phyloP scores from a whole-genome alignment of 2,329 filamentous ascomycete species.

The Ustulina deusta region DNA sequence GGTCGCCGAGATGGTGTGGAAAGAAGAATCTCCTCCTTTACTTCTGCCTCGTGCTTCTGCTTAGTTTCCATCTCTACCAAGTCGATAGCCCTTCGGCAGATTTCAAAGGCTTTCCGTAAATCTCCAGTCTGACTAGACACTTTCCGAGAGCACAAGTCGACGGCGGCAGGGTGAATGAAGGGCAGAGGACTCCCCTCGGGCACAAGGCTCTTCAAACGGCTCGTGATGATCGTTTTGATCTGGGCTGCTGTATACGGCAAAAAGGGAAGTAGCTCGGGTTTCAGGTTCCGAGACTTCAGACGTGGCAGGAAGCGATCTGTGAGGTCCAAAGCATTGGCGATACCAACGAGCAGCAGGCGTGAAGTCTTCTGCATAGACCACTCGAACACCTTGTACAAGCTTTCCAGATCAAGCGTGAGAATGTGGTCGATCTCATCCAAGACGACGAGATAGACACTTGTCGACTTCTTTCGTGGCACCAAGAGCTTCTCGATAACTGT shows the following conservation, averaged over 20 bases:
- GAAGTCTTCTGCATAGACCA: constrained; percentile 90
- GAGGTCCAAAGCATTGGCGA: constrained; percentile 94
- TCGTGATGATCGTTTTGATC: constrained; percentile 87
- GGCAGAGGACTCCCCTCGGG: constrained; percentile 73
- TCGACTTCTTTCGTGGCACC: constrained; percentile 67
- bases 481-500: constrained; percentile 78
- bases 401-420: constrained; percentile 86
- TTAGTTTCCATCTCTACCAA: constrained; percentile 87
- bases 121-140: constrained; percentile 95
- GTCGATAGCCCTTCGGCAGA: constrained; percentile 90
- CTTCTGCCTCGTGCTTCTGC: constrained; percentile 75
- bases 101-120: constrained; percentile 93
- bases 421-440: constrained; percentile 97
- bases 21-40: constrained; percentile 66
- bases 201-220: constrained; percentile 81
- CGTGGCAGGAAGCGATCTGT: constrained; percentile 95
- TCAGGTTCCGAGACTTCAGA: constrained; percentile 91
- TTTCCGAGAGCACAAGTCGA: constrained; percentile 94
- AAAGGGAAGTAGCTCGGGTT: constrained; percentile 89
- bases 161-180: constrained; percentile 92
- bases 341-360: constrained; percentile 85
- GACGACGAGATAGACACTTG: constrained; percentile 80
- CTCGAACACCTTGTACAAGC: constrained; percentile 94
- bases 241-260: constrained; percentile 90
- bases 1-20: constrained; percentile 79